Percentiles rank a stretch among this genome's conserved stretches.
These are phyloP conservation scores for Gracilariopsis chorda DNA, from an alignment of 23 red algal species.

Conservation along the genomic window DNA sequence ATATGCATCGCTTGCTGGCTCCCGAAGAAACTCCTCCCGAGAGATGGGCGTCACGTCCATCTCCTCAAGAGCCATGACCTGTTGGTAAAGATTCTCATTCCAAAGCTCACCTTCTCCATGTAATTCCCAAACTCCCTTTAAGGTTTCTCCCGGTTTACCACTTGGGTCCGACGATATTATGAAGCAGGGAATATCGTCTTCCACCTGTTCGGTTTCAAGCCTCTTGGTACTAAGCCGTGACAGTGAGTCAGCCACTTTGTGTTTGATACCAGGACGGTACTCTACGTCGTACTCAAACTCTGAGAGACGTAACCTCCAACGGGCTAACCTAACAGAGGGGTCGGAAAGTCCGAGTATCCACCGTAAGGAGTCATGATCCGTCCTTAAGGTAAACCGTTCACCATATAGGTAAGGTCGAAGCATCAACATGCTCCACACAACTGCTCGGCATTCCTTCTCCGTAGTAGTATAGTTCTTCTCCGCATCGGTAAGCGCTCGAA, in stretches of 20 bases:
- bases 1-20: neutral
- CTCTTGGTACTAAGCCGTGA: neutral
- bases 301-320: constrained; percentile 30
- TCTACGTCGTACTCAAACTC: constrained; percentile 17
- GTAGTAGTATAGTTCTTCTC: constrained; percentile 13
- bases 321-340: neutral
- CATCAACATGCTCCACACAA: constrained; percentile 17
- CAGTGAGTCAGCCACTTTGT: constrained; percentile 12
- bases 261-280: constrained; percentile 25
- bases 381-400: neutral
- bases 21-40: neutral
- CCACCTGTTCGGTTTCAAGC: neutral
- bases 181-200: constrained; percentile 34
- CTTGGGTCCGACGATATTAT: neutral
- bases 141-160: neutral
- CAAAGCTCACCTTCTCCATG: neutral
- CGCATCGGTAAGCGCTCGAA: neutral
- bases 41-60: neutral
- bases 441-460: constrained; percentile 18
- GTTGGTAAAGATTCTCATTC: neutral
- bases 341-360: constrained; percentile 2
- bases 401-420: constrained; percentile 32
- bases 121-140: neutral
- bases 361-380: constrained; percentile 17
- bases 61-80: neutral